These are phyloP conservation scores for Laguncularia racemosa DNA, from an alignment of 345 rosid genomes.

Conservation along the genomic window DNA sequence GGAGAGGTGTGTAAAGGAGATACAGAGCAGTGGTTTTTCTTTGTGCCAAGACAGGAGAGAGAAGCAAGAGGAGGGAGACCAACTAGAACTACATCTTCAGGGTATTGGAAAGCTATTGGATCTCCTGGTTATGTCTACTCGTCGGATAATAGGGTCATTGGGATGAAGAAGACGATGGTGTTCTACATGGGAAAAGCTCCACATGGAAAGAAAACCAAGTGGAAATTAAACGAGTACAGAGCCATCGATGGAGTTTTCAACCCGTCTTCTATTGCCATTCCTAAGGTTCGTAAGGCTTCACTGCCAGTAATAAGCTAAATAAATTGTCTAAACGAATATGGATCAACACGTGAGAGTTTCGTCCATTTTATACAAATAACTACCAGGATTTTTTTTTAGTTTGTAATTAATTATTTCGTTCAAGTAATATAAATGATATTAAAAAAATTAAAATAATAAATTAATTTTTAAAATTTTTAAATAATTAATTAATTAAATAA, in stretches of 20 bases:
- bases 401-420: too few species aligned
- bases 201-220: constrained; percentile 63
- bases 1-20: constrained; percentile 61
- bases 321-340: too few species aligned
- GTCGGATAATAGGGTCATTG: constrained; percentile 51
- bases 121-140: constrained; percentile 75
- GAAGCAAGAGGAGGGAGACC: constrained; percentile 83
- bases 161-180: constrained; percentile 80
- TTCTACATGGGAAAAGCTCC: constrained; percentile 82
- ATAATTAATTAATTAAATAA: too few species aligned
- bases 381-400: too few species aligned
- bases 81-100: constrained; percentile 60
- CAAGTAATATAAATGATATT: too few species aligned
- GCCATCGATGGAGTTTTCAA: constrained; percentile 34
- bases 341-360: too few species aligned
- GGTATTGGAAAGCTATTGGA: constrained; percentile 95
- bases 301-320: background rate
- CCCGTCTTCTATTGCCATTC: background rate
- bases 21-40: constrained; percentile 89
- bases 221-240: constrained; percentile 83
- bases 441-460: too few species aligned
- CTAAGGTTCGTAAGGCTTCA: background rate
- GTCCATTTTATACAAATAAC: too few species aligned
- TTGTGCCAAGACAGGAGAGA: constrained; percentile 62
- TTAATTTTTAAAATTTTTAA: too few species aligned